phyloP scores from a whole-genome alignment of 768 basidiomycete genomes.

The Tulasnella sp. region DNA sequence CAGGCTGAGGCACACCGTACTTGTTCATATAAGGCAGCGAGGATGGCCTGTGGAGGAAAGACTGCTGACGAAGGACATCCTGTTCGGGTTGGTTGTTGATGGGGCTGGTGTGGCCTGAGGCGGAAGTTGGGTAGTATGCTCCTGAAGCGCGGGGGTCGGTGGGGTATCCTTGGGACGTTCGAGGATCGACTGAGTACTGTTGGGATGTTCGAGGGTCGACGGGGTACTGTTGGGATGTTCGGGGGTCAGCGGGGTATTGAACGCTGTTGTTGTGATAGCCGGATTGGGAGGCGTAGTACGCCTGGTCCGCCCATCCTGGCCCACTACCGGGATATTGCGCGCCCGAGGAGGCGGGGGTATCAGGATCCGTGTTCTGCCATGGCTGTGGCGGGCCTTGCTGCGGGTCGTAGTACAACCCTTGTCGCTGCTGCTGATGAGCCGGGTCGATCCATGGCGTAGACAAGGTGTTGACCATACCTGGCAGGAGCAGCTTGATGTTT shows the following conservation, averaged over 20 bases:
- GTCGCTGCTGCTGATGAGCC: not conserved
- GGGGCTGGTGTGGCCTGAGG: not conserved
- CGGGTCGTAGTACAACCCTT: not conserved
- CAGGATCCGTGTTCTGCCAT: not conserved
- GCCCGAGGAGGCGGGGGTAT: not conserved
- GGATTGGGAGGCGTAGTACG: not conserved
- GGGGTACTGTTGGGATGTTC: not conserved
- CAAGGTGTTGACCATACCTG: too few species aligned
- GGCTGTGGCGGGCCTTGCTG: not conserved
- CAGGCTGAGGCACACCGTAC: not conserved
- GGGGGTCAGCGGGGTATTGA: not conserved
- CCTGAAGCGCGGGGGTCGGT: not conserved
- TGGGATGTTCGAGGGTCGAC: not conserved
- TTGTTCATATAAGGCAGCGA: not conserved
- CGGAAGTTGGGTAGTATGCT: not conserved
- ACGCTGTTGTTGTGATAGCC: not conserved
- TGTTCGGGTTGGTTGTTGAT: not conserved
- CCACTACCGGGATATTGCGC: not conserved
- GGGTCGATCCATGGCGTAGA: not conserved
- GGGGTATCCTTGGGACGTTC: too few species aligned
- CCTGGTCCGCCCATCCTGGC: not conserved
- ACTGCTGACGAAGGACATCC: not conserved
- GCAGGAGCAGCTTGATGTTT: too few species aligned
- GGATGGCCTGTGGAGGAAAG: not conserved
- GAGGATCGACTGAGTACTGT: too few species aligned